These are phyloP conservation scores for Kodamaea ohmeri DNA, from an alignment of 1,139 yeast genomes.

Conservation along the genomic window DNA sequence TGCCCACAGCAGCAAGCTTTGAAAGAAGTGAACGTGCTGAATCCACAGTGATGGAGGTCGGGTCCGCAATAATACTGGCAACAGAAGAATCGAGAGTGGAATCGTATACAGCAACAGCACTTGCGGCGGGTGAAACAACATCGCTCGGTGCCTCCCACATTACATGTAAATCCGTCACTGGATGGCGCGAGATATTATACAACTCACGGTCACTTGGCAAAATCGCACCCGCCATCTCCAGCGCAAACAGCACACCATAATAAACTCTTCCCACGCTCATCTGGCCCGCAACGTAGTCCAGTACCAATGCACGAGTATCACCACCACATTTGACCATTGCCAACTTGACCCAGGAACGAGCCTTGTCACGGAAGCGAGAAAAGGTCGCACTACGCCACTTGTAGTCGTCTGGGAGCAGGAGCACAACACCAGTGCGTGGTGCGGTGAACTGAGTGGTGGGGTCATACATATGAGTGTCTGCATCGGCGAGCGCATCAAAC, in stretches of 20 bases:
- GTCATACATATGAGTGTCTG: constrained; percentile 82
- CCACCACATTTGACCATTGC: constrained; percentile 56
- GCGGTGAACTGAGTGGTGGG: constrained; percentile 73
- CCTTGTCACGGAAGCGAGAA: constrained; percentile 53
- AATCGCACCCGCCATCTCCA: constrained; percentile 79
- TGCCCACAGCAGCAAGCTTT: constrained; percentile 20
- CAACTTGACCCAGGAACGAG: constrained; percentile 63
- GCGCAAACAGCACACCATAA: constrained; percentile 84
- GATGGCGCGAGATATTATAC: constrained; percentile 28
- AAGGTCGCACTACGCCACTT: constrained; percentile 73
- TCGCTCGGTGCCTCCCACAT: neutral
- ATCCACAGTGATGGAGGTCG: too few relatives aligned
- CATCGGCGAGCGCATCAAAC: constrained; percentile 79
- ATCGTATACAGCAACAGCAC: neutral
- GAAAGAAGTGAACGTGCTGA: neutral
- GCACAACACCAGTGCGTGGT: constrained; percentile 51
- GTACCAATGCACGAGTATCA: constrained; percentile 76
- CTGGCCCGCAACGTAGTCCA: constrained; percentile 57
- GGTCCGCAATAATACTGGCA: too few relatives aligned
- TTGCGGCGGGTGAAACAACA: neutral
- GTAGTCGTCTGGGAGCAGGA: constrained; percentile 76
- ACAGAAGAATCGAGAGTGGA: neutral
- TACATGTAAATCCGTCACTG: constrained; percentile 13
- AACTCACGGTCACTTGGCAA: constrained; percentile 63
- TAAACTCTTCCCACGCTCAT: constrained; percentile 44